phyloP scores from a whole-genome alignment of 768 basidiomycete genomes.

The Ramaria rubella region DNA sequence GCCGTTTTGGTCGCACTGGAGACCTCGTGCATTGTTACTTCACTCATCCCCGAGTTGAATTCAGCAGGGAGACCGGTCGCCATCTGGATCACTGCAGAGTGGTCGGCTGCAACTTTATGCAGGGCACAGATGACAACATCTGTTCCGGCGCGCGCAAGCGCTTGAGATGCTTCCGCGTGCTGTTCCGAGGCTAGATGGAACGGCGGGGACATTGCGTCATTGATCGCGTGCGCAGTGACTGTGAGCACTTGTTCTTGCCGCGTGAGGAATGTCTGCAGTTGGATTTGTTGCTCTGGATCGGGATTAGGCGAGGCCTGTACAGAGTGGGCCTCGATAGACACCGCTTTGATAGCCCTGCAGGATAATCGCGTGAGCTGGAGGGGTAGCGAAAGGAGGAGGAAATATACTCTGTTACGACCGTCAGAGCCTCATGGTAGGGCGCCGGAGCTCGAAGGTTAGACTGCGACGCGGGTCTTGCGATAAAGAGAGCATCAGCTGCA shows the following conservation, averaged over 20 bases:
- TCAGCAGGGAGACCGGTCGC: conserved; percentile 33
- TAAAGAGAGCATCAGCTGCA: background rate
- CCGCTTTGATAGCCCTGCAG: conserved; percentile 11
- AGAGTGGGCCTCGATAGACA: conserved; percentile 6
- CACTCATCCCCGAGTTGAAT: conserved; percentile 18
- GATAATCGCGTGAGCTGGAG: background rate
- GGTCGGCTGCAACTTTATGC: conserved; percentile 49
- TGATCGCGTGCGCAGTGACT: conserved; percentile 66
- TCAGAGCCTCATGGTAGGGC: conserved; percentile 36
- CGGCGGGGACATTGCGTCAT: conserved; percentile 51
- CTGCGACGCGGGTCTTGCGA: background rate
- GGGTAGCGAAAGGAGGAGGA: background rate
- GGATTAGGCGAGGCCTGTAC: conserved; percentile 19
- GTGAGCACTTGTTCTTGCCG: conserved; percentile 79
- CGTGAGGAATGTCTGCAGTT: conserved; percentile 52
- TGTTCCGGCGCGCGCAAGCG: conserved; percentile 68
- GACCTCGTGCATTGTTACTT: conserved; percentile 51
- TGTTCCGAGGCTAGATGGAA: conserved; percentile 39
- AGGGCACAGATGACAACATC: conserved; percentile 78
- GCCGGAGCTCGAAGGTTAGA: conserved; percentile 25
- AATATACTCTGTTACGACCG: conserved; percentile 11
- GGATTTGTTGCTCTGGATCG: conserved; percentile 29
- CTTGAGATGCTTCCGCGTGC: conserved; percentile 41
- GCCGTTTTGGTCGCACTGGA: conserved; percentile 65
- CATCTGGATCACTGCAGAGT: conserved; percentile 35